A percentile compares a stretch with the other conserved stretches of the same genome.
phyloP scores from a whole-genome alignment of 1,139 yeast genomes.

The Pichiaceae sp. region DNA sequence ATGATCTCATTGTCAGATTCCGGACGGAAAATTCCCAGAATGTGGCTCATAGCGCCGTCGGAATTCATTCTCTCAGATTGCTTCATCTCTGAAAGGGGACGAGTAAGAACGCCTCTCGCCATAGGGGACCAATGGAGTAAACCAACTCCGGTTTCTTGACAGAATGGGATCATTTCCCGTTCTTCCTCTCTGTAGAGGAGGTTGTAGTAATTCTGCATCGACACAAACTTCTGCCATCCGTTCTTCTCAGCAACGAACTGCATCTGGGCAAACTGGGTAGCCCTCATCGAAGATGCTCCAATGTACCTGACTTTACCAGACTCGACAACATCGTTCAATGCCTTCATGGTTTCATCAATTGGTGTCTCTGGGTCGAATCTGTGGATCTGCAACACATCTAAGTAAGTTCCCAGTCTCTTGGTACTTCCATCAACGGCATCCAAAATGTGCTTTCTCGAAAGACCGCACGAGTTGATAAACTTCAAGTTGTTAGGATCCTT shows the following conservation, averaged over 20 bases:
- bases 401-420: constrained; percentile 40
- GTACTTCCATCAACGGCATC: constrained; percentile 40
- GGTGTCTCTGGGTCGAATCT: constrained; percentile 36
- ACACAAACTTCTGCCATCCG: constrained; percentile 32
- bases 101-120: constrained; percentile 36
- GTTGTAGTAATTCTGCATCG: constrained; percentile 52
- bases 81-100: not conserved
- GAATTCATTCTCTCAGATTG: not conserved
- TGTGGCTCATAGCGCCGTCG: constrained; percentile 15
- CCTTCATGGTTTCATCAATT: constrained; percentile 41
- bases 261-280: constrained; percentile 37
- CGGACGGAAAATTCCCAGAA: constrained; percentile 8
- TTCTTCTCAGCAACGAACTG: constrained; percentile 33
- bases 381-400: constrained; percentile 44
- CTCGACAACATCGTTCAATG: constrained; percentile 41
- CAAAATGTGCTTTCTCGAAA: constrained; percentile 42
- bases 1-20: constrained; percentile 26
- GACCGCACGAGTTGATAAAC: constrained; percentile 30
- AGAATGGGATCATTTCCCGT: constrained; percentile 47
- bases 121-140: constrained; percentile 43
- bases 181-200: constrained; percentile 52
- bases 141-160: constrained; percentile 37
- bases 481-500: constrained; percentile 12
- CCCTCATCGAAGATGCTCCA: constrained; percentile 50
- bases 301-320: constrained; percentile 41